These are phyloP conservation scores for Cutaneotrichosporon sp. DNA, from an alignment of 1,284 basidiomycete genomes.

Conservation along the genomic window DNA sequence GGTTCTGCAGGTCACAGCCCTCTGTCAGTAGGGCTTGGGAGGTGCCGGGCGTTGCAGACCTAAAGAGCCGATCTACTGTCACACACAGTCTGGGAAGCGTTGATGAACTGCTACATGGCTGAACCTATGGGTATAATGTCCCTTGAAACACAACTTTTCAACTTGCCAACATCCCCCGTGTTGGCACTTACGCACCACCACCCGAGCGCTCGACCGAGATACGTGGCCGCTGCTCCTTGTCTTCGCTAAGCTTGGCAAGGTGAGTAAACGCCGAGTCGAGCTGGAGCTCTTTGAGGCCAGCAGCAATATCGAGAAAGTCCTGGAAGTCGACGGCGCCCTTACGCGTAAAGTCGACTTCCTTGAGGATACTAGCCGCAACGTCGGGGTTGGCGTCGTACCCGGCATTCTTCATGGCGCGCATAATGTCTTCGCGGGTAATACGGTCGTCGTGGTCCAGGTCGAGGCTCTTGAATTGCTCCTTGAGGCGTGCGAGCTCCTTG, in stretches of 20 bases:
- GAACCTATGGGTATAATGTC: too few relatives aligned
- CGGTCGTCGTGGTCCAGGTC: constrained; percentile 53
- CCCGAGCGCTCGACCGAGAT: constrained; percentile 83
- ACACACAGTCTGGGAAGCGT: too few relatives aligned
- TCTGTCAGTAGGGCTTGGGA: too few relatives aligned
- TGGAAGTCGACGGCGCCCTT: constrained; percentile 66
- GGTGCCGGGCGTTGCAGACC: too few relatives aligned
- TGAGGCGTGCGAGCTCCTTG: constrained; percentile 66
- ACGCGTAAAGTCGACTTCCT: constrained; percentile 67
- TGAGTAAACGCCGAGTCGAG: constrained; percentile 60
- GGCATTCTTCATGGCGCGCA: constrained; percentile 49
- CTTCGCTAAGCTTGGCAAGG: constrained; percentile 45
- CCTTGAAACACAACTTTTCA: too few relatives aligned
- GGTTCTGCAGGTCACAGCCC: too few relatives aligned
- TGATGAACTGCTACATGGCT: too few relatives aligned
- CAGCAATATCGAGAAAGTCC: constrained; percentile 79
- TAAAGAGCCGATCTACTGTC: too few relatives aligned
- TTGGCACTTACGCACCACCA: constrained; percentile 64
- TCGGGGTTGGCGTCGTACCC: constrained; percentile 50
- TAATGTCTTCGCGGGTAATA: constrained; percentile 49
- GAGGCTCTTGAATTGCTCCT: constrained; percentile 59
- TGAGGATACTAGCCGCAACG: constrained; percentile 69
- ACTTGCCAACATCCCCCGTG: too few relatives aligned
- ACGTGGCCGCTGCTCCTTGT: constrained; percentile 26
- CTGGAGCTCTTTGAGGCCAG: constrained; percentile 71